These are phyloP conservation scores for Beauveria caledonica DNA, from an alignment of 2,329 filamentous ascomycete species.

Conservation along the genomic window DNA sequence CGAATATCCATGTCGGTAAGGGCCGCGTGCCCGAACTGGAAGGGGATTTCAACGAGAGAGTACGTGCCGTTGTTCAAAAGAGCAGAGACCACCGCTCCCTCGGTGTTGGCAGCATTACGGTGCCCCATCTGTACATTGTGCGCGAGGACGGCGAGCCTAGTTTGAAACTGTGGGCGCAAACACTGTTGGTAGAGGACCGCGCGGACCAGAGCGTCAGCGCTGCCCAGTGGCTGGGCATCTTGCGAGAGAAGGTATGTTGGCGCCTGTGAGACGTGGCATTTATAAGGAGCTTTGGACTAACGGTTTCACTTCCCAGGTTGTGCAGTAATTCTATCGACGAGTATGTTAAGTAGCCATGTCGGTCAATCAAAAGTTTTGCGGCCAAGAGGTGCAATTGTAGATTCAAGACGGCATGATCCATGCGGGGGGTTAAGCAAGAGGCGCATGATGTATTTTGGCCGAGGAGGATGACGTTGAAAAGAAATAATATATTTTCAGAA, in stretches of 20 bases:
- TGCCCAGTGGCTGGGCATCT: constrained; percentile 82
- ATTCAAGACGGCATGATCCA: constrained; percentile 5
- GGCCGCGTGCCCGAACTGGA: constrained; percentile 78
- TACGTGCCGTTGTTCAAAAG: constrained; percentile 86
- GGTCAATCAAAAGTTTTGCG: constrained; percentile 4
- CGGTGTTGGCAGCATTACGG: constrained; percentile 85
- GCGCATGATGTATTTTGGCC: constrained; percentile 2
- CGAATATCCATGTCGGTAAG: constrained; percentile 85
- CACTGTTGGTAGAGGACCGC: constrained; percentile 86
- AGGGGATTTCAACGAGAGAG: constrained; percentile 92
- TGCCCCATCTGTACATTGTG: constrained; percentile 87
- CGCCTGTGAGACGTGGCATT: background rate
- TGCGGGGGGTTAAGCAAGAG: background rate
- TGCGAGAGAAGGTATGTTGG: constrained; percentile 80
- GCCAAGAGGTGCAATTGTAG: background rate
- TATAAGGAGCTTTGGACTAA: background rate
- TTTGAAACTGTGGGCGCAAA: constrained; percentile 94
- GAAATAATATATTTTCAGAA: constrained; percentile 4
- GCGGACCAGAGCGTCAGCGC: constrained; percentile 91
- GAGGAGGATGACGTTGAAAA: constrained; percentile 1
- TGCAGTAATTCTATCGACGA: constrained; percentile 22
- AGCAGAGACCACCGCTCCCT: constrained; percentile 78
- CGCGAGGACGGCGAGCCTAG: constrained; percentile 94
- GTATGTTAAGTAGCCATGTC: background rate
- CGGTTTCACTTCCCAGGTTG: constrained; percentile 20